phyloP scores from a whole-genome alignment of 169 alveolate genomes.

The Condylostoma magnum region DNA sequence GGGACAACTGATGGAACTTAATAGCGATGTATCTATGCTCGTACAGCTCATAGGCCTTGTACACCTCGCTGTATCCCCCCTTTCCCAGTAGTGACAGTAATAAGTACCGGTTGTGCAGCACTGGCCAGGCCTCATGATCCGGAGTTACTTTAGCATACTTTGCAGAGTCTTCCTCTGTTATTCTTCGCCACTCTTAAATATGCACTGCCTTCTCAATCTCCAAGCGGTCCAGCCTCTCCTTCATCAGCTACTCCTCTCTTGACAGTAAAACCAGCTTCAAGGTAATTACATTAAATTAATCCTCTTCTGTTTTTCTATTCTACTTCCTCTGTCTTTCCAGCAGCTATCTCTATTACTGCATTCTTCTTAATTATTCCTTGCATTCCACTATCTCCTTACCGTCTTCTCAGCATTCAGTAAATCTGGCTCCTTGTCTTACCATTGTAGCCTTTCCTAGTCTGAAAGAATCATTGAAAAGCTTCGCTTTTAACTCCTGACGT shows the following conservation, averaged over 20 bases:
- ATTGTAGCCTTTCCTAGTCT: constrained; percentile 25
- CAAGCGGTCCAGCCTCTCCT: constrained; percentile 12
- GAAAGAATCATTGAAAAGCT: constrained; percentile 23
- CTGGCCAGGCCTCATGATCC: constrained; percentile 42
- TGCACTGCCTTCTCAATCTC: constrained; percentile 16
- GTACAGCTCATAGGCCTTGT: constrained; percentile 84
- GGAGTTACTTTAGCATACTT: constrained; percentile 1
- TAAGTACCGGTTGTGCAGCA: constrained; percentile 60
- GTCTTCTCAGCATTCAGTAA: constrained; percentile 26
- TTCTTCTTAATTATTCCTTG: background rate
- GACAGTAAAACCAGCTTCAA: constrained; percentile 1
- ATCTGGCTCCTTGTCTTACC: constrained; percentile 16
- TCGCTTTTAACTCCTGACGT: constrained; percentile 22
- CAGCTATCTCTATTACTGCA: background rate
- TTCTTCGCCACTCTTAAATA: constrained; percentile 21
- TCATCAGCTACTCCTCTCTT: constrained; percentile 7
- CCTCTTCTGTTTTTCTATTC: background rate
- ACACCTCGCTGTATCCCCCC: constrained; percentile 90
- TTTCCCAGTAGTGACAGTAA: constrained; percentile 75
- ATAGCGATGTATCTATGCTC: constrained; percentile 79
- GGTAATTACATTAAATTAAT: constrained; percentile 4
- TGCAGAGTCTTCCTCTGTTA: constrained; percentile 25
- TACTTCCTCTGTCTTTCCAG: constrained; percentile 19
- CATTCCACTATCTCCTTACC: constrained; percentile 17
- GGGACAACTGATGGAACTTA: constrained; percentile 81